Evolutionary conservation across 768 basidiomycete species (phyloP).

Genomic region (Mycena pura): DNA sequence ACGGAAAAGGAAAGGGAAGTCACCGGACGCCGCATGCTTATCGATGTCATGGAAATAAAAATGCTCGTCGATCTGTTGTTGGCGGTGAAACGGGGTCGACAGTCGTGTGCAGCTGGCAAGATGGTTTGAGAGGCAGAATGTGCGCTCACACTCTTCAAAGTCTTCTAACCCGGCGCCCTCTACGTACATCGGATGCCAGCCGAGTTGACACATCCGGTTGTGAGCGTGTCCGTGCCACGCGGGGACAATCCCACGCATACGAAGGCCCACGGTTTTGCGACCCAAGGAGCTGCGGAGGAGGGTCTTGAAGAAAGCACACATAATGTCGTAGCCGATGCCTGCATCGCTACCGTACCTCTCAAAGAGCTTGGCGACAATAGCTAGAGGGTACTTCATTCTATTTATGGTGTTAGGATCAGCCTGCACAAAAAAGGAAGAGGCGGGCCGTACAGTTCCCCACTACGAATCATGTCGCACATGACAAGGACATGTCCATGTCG

Average conservation of each 20-base stretch:
- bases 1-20: background rate
- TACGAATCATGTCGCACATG: conserved; percentile 36
- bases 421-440: background rate
- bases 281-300: conserved; percentile 28
- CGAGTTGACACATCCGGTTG: conserved; percentile 34
- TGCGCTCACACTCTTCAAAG: conserved; percentile 30
- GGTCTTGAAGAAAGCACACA: conserved; percentile 35
- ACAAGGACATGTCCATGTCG: conserved; percentile 35
- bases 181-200: conserved; percentile 29
- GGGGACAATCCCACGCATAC: conserved; percentile 21
- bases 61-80: conserved; percentile 33
- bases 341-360: conserved; percentile 16
- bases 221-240: conserved; percentile 38
- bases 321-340: conserved; percentile 34
- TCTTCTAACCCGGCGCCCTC: conserved; percentile 38
- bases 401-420: background rate
- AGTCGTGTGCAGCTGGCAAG: conserved; percentile 30
- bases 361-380: conserved; percentile 25
- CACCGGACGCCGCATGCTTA: conserved; percentile 28
- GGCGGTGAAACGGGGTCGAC: conserved; percentile 30
- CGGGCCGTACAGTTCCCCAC: conserved; percentile 35
- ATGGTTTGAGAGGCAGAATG: conserved; percentile 35
- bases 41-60: conserved; percentile 28
- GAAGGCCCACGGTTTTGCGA: background rate
- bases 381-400: conserved; percentile 39